These are phyloP conservation scores for Boletus putidus DNA, from an alignment of 1,284 basidiomycete genomes.

Conservation along the genomic window DNA sequence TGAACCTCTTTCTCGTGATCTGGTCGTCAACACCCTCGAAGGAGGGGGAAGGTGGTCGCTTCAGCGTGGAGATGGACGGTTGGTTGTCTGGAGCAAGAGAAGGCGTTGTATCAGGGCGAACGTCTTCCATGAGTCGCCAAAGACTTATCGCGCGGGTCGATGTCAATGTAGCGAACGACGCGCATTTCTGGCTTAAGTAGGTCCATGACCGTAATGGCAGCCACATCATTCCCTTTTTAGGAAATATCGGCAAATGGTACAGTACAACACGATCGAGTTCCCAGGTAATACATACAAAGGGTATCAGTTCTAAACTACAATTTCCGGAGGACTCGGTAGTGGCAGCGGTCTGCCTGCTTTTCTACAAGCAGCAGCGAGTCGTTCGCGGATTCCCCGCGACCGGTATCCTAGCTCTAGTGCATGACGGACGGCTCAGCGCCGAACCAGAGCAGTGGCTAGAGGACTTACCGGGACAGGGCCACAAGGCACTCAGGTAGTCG, in stretches of 20 bases:
- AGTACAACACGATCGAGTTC: not conserved
- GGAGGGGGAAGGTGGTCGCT: slow-evolving; percentile 62
- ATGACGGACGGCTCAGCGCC: slow-evolving; percentile 1
- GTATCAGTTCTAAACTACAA: slow-evolving; percentile 7
- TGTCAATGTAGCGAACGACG: slow-evolving; percentile 20
- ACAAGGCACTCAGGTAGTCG: slow-evolving; percentile 63
- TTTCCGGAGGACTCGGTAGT: slow-evolving; percentile 13
- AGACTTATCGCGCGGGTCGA: slow-evolving; percentile 24
- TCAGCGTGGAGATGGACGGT: slow-evolving; percentile 43
- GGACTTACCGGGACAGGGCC: slow-evolving; percentile 63
- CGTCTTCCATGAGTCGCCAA: slow-evolving; percentile 26
- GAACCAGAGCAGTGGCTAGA: not conserved
- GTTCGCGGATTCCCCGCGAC: slow-evolving; percentile 49
- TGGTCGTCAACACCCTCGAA: slow-evolving; percentile 53
- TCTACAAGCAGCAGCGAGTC: slow-evolving; percentile 50
- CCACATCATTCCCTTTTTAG: slow-evolving; percentile 30
- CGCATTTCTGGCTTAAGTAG: slow-evolving; percentile 30
- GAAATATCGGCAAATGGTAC: slow-evolving; percentile 20
- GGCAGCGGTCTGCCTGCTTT: slow-evolving; percentile 47
- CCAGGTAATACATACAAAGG: too few species aligned
- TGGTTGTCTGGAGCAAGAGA: slow-evolving; percentile 18
- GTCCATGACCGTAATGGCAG: slow-evolving; percentile 18
- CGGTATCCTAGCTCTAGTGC: slow-evolving; percentile 53
- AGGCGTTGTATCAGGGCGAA: slow-evolving; percentile 1
- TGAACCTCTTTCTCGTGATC: slow-evolving; percentile 58